These are phyloP conservation scores for Meredithiella fracta DNA, from an alignment of 2,329 filamentous ascomycete genomes.

Conservation along the genomic window DNA sequence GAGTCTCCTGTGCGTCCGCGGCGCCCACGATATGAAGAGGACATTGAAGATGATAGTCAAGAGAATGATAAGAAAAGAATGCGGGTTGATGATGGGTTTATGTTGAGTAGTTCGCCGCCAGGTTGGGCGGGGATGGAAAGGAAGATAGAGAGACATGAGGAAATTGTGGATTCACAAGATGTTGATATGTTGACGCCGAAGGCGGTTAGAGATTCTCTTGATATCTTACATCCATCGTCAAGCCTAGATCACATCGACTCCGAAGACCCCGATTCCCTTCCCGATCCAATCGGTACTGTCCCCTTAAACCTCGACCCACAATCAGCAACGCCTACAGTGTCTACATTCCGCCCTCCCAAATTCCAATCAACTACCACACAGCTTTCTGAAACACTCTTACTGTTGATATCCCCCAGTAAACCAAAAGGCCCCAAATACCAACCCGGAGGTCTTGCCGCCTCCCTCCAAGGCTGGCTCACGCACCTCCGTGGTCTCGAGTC, in stretches of 20 bases:
- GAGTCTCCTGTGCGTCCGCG: not conserved
- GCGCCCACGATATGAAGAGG: constrained; percentile 19
- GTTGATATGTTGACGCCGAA: too few relatives aligned
- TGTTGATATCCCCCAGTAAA: constrained; percentile 1
- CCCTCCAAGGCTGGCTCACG: constrained; percentile 27
- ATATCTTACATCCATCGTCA: too few relatives aligned
- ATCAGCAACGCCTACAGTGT: constrained; percentile 17
- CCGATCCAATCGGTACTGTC: not conserved
- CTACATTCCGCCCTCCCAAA: constrained; percentile 25
- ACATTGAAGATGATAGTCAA: constrained; percentile 17
- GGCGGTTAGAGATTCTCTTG: too few relatives aligned
- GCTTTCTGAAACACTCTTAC: not conserved
- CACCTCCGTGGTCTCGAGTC: constrained; percentile 18
- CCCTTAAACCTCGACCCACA: not conserved
- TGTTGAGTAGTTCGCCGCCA: not conserved
- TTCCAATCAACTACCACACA: constrained; percentile 21
- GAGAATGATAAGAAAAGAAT: constrained; percentile 11
- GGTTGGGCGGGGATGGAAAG: not conserved
- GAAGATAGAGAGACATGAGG: not conserved
- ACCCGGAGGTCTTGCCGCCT: constrained; percentile 24
- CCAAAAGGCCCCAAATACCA: constrained; percentile 18
- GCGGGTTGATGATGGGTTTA: constrained; percentile 5
- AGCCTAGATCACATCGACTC: not conserved
- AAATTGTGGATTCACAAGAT: too few relatives aligned
- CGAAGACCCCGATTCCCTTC: not conserved